phyloP scores from a whole-genome alignment of 371 early-diverging fungal species.

The Nematocida major region DNA sequence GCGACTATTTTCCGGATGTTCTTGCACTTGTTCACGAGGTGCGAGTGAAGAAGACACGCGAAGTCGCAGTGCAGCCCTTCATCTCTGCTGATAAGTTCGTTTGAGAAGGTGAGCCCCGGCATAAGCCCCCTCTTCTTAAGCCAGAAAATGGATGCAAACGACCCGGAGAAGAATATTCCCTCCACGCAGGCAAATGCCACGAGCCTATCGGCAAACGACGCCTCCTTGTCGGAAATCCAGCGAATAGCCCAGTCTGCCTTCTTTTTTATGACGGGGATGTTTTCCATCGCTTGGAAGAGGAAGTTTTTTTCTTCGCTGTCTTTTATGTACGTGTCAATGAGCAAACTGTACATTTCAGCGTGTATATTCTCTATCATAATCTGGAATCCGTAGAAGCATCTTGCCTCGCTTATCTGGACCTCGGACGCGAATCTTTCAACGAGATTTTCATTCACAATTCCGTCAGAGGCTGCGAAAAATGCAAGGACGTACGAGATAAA shows the following conservation, averaged over 20 bases:
- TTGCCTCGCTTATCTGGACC: slow-evolving; percentile 92
- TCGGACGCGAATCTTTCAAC: slow-evolving; percentile 88
- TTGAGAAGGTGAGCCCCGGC: slow-evolving; percentile 97
- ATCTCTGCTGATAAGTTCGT: slow-evolving; percentile 95
- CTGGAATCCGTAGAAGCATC: slow-evolving; percentile 97
- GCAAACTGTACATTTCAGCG: slow-evolving; percentile 90
- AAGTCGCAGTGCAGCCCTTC: slow-evolving; percentile 99
- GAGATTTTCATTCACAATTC: slow-evolving; percentile 96
- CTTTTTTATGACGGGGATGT: slow-evolving; percentile 84
- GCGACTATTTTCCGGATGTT: slow-evolving; percentile 71
- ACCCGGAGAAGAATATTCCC: slow-evolving; percentile 97
- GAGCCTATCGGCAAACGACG: slow-evolving; percentile 84
- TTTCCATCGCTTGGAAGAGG: slow-evolving; percentile 89
- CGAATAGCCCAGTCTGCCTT: slow-evolving; percentile 97
- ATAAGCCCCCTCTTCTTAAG: slow-evolving; percentile 97
- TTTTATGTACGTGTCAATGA: slow-evolving; percentile 94
- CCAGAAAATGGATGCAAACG: slow-evolving; percentile 97
- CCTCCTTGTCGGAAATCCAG: slow-evolving; percentile 78
- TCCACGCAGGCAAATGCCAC: slow-evolving; percentile 98
- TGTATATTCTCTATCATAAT: slow-evolving; percentile 99
- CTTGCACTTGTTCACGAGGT: slow-evolving; percentile 73
- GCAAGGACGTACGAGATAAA: slow-evolving; percentile 93
- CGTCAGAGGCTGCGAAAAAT: slow-evolving; percentile 98
- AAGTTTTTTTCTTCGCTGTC: slow-evolving; percentile 76
- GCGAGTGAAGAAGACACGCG: slow-evolving; percentile 88